Conservation (phyloP, 441 rosid species). For the Viola pubescens region DNA sequence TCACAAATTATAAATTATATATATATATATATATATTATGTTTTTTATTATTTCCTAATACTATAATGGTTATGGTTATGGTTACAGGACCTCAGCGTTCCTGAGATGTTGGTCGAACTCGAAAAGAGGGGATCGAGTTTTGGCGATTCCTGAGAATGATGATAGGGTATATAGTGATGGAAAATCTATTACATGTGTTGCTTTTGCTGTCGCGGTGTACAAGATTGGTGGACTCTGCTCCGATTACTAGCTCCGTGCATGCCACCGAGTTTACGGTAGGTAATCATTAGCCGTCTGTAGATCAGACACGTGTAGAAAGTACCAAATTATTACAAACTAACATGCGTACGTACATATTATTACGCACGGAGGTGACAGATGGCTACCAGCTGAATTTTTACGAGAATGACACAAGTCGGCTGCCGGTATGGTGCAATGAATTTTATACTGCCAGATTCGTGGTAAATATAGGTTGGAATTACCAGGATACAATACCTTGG, state of each 20-base stretch:
- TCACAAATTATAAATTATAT: no score
- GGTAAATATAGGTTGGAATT: slow-evolving; percentile 95
- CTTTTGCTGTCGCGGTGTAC: slow-evolving; percentile 84
- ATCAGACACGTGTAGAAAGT: neutral
- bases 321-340: neutral
- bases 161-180: slow-evolving; percentile 89
- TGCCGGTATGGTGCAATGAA: slow-evolving; percentile 95
- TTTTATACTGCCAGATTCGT: slow-evolving; percentile 79
- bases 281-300: neutral
- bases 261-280: slow-evolving; percentile 95
- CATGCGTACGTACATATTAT: slow-evolving; percentile 8
- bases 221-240: slow-evolving; percentile 86
- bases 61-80: no score
- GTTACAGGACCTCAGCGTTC: slow-evolving; percentile 78
- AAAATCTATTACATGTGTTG: slow-evolving; percentile 83
- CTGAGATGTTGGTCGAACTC: slow-evolving; percentile 69
- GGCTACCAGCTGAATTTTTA: slow-evolving; percentile 77
- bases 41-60: no score
- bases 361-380: slow-evolving; percentile 70
- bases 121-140: slow-evolving; percentile 86
- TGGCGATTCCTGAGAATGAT: slow-evolving; percentile 86
- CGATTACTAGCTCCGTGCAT: slow-evolving; percentile 56
- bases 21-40: no score
- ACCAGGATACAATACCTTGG: slow-evolving; percentile 73
- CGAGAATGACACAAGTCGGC: slow-evolving; percentile 67